phyloP scores from a whole-genome alignment of 805 yeast species.

The Jamesozyma hellenica region DNA sequence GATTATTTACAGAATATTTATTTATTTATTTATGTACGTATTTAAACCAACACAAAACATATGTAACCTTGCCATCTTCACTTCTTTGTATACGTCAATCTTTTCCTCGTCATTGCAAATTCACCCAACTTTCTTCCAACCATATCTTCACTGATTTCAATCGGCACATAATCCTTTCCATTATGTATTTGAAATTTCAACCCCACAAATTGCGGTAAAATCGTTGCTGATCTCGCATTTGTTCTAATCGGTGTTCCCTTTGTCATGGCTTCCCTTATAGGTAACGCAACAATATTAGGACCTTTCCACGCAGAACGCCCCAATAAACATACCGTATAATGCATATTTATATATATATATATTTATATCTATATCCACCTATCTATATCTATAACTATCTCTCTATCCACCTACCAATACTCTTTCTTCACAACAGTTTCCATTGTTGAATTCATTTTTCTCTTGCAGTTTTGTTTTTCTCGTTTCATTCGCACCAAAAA shows the following conservation, averaged over 20 bases:
- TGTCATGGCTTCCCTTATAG: conserved; percentile 75
- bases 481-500: too few relatives aligned
- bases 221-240: conserved; percentile 91
- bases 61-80: background rate
- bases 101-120: conserved; percentile 88
- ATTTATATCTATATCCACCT: too few relatives aligned
- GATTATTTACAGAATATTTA: background rate
- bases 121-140: conserved; percentile 93
- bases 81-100: conserved; percentile 65
- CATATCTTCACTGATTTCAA: conserved; percentile 87
- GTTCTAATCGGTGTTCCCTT: conserved; percentile 84
- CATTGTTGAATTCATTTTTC: too few relatives aligned
- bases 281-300: conserved; percentile 89
- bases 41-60: too few relatives aligned
- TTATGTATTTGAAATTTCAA: conserved; percentile 90
- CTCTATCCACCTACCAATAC: too few relatives aligned
- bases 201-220: conserved; percentile 92
- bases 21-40: background rate
- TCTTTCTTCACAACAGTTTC: too few relatives aligned
- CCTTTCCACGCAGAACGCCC: conserved; percentile 61
- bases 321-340: conserved; percentile 21
- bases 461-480: too few relatives aligned
- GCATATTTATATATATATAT: conserved; percentile 1
- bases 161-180: conserved; percentile 86
- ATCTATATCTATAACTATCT: too few relatives aligned